Percentiles rank a stretch among this genome's conserved stretches.
phyloP scores from a whole-genome alignment of 106 monocot species.

The Narthecium ossifragum region DNA sequence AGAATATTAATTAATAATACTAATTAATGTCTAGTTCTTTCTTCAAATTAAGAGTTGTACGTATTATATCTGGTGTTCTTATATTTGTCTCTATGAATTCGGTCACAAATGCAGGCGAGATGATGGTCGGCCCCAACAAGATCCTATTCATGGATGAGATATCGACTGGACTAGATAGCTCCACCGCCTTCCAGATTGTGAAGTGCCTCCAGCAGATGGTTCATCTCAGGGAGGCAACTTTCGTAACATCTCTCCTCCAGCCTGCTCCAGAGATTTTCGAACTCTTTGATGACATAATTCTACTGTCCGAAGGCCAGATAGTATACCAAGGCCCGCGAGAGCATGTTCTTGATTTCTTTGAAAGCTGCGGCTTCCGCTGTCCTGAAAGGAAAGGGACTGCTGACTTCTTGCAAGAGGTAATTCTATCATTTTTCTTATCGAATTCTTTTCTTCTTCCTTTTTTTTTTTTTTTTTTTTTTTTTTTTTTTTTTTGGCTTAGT shows the following conservation, averaged over 20 bases:
- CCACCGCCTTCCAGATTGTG: neutral
- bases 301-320: neutral
- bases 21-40: too few species aligned
- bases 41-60: neutral
- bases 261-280: neutral
- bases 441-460: too few species aligned
- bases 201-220: neutral
- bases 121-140: neutral
- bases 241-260: neutral
- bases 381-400: neutral
- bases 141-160: neutral
- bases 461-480: too few species aligned
- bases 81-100: neutral
- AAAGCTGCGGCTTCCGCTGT: neutral
- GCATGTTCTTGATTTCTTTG: neutral
- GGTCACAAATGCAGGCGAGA: neutral
- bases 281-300: neutral
- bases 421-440: neutral
- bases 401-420: conserved; percentile 4
- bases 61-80: neutral
- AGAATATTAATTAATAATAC: too few species aligned
- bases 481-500: too few species aligned
- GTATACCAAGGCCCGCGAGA: neutral
- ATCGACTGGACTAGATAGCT: neutral
- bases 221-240: neutral